Base-by-base conservation (phyloP, 257 asterid genomes). In the Ilex asprella region DNA sequence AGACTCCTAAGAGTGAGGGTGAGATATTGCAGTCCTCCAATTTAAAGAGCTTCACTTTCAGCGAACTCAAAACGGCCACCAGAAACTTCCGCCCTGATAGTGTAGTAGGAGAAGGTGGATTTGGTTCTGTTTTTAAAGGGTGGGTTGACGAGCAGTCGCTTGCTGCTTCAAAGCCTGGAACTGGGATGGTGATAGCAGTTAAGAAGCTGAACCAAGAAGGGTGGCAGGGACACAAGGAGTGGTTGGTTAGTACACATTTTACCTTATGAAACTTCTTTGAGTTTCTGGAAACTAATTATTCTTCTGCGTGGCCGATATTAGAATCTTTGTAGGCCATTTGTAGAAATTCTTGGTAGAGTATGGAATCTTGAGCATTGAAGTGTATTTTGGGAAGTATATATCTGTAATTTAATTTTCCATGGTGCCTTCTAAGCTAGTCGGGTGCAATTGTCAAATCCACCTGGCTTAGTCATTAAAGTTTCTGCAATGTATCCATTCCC, bases 161-260 rank as follows among this genome's bases (percentile, higher is more conserved):
- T 2, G 2, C 57, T 0, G 57, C 30, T 15, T 7, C 30, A 10
- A 53, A 21, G 30, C 57, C 30, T 21, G 57, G 57, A 21, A 53
- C 57, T 53, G 57, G 57, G 27, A n/a, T 53, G 29, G 57, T 53
- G 57, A 53, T 53, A n/a, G 57, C 57, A 2, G 57, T 53, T 10
- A 53, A 53, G 30, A 53, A 27, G 57, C 30, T 53, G 29, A 53
- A 53, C 57, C 57, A 53, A 53, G 57, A 15, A 53, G 57, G 57
- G 30, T 53, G 57, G 57, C 57, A 53, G 15, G 57, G 57, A 4
- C 57, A 53, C 57, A 53, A 53, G 30, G 57, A 53, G 15, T 53
- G 57, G 57, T 53, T 53, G 57, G 57, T 53, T 5, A 53, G 57
- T 53, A 53, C 57, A 6, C 30, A 46, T 46, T 46, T 46, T 14